phyloP scores from a whole-genome alignment of 805 yeast species.

The Candida easanensis region DNA sequence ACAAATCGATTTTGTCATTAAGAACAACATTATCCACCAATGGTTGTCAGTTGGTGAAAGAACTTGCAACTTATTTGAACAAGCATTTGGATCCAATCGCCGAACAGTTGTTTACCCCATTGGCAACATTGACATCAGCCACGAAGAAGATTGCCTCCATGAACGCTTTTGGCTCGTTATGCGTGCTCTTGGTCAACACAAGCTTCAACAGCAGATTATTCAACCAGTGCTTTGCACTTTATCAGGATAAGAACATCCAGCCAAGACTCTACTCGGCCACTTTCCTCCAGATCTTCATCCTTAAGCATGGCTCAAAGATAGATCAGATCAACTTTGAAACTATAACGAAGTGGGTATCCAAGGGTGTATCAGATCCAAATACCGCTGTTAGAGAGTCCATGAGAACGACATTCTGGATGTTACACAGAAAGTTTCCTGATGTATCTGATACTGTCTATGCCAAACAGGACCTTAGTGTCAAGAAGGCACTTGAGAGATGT shows the following conservation, averaged over 20 bases:
- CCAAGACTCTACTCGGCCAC: constrained; percentile 68
- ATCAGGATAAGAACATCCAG: constrained; percentile 66
- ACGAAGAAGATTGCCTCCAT: constrained; percentile 35
- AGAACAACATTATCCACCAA: constrained; percentile 79
- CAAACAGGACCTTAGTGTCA: constrained; percentile 33
- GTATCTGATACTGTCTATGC: constrained; percentile 37
- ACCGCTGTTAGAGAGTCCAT: constrained; percentile 75
- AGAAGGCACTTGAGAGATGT: constrained; percentile 60
- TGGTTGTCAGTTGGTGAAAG: constrained; percentile 77
- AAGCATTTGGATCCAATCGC: constrained; percentile 31
- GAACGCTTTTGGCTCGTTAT: constrained; percentile 35
- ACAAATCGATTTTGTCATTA: constrained; percentile 66
- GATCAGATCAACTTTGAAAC: constrained; percentile 35
- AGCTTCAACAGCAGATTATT: constrained; percentile 51
- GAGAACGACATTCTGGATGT: constrained; percentile 73
- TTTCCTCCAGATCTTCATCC: constrained; percentile 64
- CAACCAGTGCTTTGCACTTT: constrained; percentile 45
- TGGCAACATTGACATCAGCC: constrained; percentile 34
- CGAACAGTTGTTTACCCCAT: constrained; percentile 32
- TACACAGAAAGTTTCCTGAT: constrained; percentile 50
- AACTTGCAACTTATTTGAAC: constrained; percentile 35
- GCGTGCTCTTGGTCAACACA: constrained; percentile 54
- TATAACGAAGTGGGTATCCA: constrained; percentile 49
- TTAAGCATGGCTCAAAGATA: constrained; percentile 44
- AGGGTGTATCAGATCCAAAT: constrained; percentile 75